These are phyloP conservation scores for Cladosporium colombiae DNA, from an alignment of 2,329 filamentous ascomycete genomes.

Conservation along the genomic window DNA sequence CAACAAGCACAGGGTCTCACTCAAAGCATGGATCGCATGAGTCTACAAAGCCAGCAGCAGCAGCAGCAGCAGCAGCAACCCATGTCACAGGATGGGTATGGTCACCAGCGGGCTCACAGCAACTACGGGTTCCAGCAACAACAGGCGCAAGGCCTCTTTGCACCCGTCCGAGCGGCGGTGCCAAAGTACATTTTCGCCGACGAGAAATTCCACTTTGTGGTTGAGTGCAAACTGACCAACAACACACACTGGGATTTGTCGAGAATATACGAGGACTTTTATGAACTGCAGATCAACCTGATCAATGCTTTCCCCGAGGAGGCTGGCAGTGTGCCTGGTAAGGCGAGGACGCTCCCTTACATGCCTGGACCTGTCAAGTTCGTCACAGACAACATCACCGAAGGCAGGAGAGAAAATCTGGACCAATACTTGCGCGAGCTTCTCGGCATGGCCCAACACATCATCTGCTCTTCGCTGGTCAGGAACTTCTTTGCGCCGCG, in stretches of 20 bases:
- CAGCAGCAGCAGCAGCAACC: background rate
- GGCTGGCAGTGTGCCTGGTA: conserved; percentile 76
- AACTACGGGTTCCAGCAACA: conserved; percentile 43
- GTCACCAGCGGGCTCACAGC: conserved; percentile 36
- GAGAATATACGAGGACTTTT: conserved; percentile 97
- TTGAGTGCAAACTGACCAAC: conserved; percentile 87
- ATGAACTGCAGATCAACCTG: conserved; percentile 95
- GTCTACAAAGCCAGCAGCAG: conserved; percentile 47
- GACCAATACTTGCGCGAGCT: conserved; percentile 96
- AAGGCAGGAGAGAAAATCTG: conserved; percentile 86
- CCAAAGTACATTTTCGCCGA: conserved; percentile 94
- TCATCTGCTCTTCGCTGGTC: conserved; percentile 79
- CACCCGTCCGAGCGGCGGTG: conserved; percentile 80
- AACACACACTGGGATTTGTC: conserved; percentile 90
- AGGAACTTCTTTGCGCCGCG: conserved; percentile 88
- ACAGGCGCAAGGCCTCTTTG: conserved; percentile 54
- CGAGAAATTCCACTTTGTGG: conserved; percentile 98
- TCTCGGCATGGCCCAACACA: conserved; percentile 78
- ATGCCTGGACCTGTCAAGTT: conserved; percentile 98
- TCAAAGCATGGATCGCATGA: conserved; percentile 73
- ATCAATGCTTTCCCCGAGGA: conserved; percentile 89
- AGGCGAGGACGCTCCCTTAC: conserved; percentile 82
- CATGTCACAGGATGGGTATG: conserved; percentile 25
- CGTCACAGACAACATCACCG: conserved; percentile 96
- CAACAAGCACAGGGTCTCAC: conserved; percentile 40